A percentile compares a stretch with the other conserved stretches of the same genome.
Evolutionary conservation across 2,329 filamentous ascomycete genomes (phyloP).

Genomic region (Mycosphaerella arachidis): DNA sequence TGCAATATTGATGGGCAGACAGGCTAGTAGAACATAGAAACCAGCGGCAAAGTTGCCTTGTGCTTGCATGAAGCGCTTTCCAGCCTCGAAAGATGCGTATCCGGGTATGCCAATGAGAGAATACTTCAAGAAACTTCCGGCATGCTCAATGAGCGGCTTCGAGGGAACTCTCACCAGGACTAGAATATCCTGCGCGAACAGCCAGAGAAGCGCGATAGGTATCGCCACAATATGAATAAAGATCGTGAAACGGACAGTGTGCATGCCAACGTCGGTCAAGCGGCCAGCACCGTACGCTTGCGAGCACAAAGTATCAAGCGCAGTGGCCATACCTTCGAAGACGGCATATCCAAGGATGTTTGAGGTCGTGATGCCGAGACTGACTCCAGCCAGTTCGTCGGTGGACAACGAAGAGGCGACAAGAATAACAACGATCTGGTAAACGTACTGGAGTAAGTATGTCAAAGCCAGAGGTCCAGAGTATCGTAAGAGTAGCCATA

Average conservation of each 20-base stretch:
- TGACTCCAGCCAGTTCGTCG: conserved; percentile 51
- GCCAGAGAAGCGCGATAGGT: conserved; percentile 49
- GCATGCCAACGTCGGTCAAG: conserved; percentile 47
- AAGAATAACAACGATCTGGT: conserved; percentile 49
- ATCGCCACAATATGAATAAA: conserved; percentile 46
- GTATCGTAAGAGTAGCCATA: conserved; percentile 36
- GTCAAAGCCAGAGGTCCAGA: conserved; percentile 50
- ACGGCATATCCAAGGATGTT: conserved; percentile 52
- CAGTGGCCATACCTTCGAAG: conserved; percentile 50
- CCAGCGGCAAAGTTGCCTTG: conserved; percentile 52
- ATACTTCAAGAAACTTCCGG: conserved; percentile 47
- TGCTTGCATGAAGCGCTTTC: conserved; percentile 53
- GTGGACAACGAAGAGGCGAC: conserved; percentile 51
- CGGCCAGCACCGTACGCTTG: conserved; percentile 51
- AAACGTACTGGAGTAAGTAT: conserved; percentile 52
- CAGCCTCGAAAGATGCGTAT: conserved; percentile 52
- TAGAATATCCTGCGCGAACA: conserved; percentile 45
- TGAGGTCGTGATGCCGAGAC: conserved; percentile 50
- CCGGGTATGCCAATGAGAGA: conserved; percentile 50
- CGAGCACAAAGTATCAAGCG: conserved; percentile 49
- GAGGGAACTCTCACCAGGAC: conserved; percentile 44
- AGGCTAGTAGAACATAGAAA: conserved; percentile 11
- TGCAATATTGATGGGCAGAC: conserved; percentile 17
- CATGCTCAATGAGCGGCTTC: conserved; percentile 45
- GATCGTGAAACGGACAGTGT: conserved; percentile 51